Base-by-base conservation (phyloP, 2,329 filamentous ascomycete species). In the Akanthomyces lecanii region DNA sequence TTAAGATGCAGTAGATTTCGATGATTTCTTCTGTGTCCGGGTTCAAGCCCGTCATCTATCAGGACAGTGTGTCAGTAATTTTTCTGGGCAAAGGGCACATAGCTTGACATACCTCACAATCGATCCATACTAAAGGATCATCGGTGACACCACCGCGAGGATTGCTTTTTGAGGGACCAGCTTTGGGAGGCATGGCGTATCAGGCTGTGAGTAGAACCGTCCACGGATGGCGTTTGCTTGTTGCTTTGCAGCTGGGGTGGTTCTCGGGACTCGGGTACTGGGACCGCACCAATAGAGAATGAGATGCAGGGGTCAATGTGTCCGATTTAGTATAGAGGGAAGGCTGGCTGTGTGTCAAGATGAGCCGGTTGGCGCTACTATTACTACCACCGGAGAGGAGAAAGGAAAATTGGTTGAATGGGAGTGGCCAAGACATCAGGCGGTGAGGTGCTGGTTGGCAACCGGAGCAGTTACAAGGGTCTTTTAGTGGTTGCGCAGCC, bases 1-100 rank as follows among this genome's bases (percentile, higher is more conserved):
- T 99, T 73, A 99, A 85, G 76, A 96, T 89, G 78, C 93, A 97
- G 75, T 89, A 94, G 63, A 98, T 89, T 70, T 96, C 92, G 71
- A 98, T 86, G 71, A 98, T 95, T 62, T 88, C 87, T 72, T 98
- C 94, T 38, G 80, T 86, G 64, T 90, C 85, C 1, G 88, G 82
- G 74, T 97, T 82, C n/a, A 78, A 71, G 12, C 77, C 77, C n/a
- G 77, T 98, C 95, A 99, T 99, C 92, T 96, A 68, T n/a, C 40
- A 50, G 18, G 21, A 53, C 36, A 23, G 45, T 54, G 28, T 57
- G 50, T 65, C 65, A 55, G 23, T 38, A 25, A 30, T n/a, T 33
- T 6, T 18, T 38, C 25, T 30, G 21, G 7, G 60, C 40, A 54
- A 50, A 62, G 23, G 6, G 3, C 14, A 56, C 11, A 52, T 38